Base-by-base conservation (phyloP, 2,329 filamentous ascomycete genomes). In the Pestalotiopsis sp. region DNA sequence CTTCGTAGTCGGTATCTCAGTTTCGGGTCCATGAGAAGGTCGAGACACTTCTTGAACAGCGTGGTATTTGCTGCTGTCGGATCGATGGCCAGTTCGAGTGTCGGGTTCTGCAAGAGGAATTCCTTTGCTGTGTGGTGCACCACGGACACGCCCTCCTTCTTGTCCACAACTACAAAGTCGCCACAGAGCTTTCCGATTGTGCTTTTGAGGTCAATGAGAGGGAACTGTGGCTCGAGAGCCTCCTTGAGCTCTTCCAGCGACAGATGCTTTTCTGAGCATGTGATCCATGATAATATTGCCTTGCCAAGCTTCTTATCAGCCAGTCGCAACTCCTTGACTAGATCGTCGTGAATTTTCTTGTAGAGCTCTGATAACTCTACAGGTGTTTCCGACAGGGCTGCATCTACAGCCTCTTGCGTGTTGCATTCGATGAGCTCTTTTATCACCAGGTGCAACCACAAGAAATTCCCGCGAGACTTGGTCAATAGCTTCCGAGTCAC, bases 151-250 rank as follows among this genome's bases (percentile, higher is more conserved):
- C 73, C 73, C 2, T 69, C 73, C 1, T 66, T 57, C 4, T 73
- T 70, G 45, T 81, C 79, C 17, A 80, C 67, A 2, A 76, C 64
- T 2, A 80, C 68, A 62, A 81, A 79, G 0, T 75, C 74, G 0
- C 76, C 75, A 65, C 79, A 81, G 0, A 79, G 65, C 9, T 76
- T 69, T 1, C 64, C 36, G 31, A 81, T 77, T 0, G 77, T 71
- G 2, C 71, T 61, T 41, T 72, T 67, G 5, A 80, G 45, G 72
- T 4, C 12, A 13, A 17, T 13, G 1, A 73, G 49, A 36, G 31
- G 31, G 7, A 36, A 36, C 31, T 36, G 31, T 36, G 31, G 31
- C 9, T 77, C 70, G 4, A 45, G 41, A 45, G 41, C 41, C 4
- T 45, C 41, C 4, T 13, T 45, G 13, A 45, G 17, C 17, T 45